These are phyloP conservation scores for Scedosporium apiospermum DNA, from an alignment of 2,329 filamentous ascomycete species.

Conservation along the genomic window DNA sequence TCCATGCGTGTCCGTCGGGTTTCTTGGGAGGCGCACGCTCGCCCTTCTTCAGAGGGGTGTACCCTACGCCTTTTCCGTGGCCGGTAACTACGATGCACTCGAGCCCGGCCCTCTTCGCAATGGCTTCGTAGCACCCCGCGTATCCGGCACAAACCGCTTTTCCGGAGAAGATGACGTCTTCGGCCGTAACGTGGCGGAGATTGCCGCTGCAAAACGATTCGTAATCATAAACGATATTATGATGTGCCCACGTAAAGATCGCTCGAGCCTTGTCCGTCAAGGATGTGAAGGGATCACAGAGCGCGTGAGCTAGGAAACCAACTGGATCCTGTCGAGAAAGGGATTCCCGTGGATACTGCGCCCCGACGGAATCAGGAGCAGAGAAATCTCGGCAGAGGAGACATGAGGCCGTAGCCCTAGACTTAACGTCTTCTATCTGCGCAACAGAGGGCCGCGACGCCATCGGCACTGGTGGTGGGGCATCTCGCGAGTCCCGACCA, in stretches of 20 bases:
- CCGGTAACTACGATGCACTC: slow-evolving; percentile 66
- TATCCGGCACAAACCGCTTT: slow-evolving; percentile 89
- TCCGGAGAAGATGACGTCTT: slow-evolving; percentile 65
- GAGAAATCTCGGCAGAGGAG: slow-evolving; percentile 84
- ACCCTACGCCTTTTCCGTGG: slow-evolving; percentile 80
- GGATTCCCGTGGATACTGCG: slow-evolving; percentile 62
- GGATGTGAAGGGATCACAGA: slow-evolving; percentile 73
- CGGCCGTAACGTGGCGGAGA: slow-evolving; percentile 57
- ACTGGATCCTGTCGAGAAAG: slow-evolving; percentile 59
- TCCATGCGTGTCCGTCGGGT: slow-evolving; percentile 74
- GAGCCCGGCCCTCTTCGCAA: slow-evolving; percentile 71
- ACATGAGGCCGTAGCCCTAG: slow-evolving; percentile 39
- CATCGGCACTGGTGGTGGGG: slow-evolving; percentile 42
- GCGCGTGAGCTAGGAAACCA: slow-evolving; percentile 64
- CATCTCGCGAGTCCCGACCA: slow-evolving; percentile 17
- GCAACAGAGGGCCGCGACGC: slow-evolving; percentile 40
- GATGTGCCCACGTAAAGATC: slow-evolving; percentile 91
- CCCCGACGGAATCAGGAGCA: slow-evolving; percentile 65
- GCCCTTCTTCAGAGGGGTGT: slow-evolving; percentile 51
- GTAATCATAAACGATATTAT: slow-evolving; percentile 83
- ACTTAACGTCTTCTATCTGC: slow-evolving; percentile 37
- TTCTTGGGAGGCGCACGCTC: slow-evolving; percentile 55
- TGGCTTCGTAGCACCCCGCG: slow-evolving; percentile 67
- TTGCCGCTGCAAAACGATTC: slow-evolving; percentile 66
- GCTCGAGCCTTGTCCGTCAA: slow-evolving; percentile 83